These are phyloP conservation scores for Rhinocladiella similis DNA, from an alignment of 2,329 filamentous ascomycete genomes.

Conservation along the genomic window DNA sequence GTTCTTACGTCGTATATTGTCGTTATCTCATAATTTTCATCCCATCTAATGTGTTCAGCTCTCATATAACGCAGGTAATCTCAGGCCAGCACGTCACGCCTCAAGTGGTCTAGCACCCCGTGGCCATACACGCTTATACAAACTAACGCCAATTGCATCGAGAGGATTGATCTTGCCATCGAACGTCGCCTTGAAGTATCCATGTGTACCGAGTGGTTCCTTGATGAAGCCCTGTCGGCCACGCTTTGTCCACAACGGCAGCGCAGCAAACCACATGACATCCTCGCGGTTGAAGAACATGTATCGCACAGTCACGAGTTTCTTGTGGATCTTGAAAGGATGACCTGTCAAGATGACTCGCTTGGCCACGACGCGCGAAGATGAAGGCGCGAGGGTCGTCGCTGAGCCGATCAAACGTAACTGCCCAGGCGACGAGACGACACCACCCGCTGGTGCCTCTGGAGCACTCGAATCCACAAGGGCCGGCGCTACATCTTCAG, in stretches of 20 bases:
- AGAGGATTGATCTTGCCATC: constrained; percentile 94
- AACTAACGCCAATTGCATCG: constrained; percentile 85
- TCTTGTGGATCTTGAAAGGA: constrained; percentile 98
- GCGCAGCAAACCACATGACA: constrained; percentile 94
- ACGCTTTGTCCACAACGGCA: constrained; percentile 90
- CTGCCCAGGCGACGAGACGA: constrained; percentile 44
- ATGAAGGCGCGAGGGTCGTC: constrained; percentile 76
- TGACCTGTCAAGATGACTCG: constrained; percentile 91
- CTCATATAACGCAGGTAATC: neutral
- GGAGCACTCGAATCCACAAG: constrained; percentile 45
- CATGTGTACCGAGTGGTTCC: constrained; percentile 91
- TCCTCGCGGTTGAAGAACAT: constrained; percentile 99
- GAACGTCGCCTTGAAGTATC: constrained; percentile 99
- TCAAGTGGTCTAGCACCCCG: constrained; percentile 54
- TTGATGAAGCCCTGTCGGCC: constrained; percentile 90
- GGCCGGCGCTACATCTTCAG: constrained; percentile 4
- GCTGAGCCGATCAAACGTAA: constrained; percentile 82
- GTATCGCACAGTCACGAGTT: constrained; percentile 92
- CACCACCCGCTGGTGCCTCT: constrained; percentile 40
- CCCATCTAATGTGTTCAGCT: neutral
- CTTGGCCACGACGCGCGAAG: constrained; percentile 82
- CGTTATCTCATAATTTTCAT: too few relatives aligned
- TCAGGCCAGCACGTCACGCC: neutral
- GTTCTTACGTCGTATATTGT: too few relatives aligned
- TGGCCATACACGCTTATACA: constrained; percentile 86